A percentile compares a stretch with the other conserved stretches of the same genome.
Conservation (phyloP, 2,329 filamentous ascomycete genomes). For the Trichoderma aggressivum region DNA sequence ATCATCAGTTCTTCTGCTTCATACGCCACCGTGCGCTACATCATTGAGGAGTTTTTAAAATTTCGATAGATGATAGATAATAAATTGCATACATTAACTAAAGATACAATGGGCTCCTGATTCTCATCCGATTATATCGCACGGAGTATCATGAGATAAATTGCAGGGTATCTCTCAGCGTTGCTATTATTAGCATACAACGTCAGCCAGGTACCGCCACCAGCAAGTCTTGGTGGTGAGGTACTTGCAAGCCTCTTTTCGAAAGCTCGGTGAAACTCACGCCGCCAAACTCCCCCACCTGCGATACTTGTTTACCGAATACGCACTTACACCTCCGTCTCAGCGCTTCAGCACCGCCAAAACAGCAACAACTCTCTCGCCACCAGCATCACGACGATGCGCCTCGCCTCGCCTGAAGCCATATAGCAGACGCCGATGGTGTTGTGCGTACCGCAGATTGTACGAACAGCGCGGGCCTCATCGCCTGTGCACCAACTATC, state of each 20-base stretch:
- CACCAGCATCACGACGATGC: constrained; percentile 10
- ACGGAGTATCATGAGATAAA: neutral
- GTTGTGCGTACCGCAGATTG: neutral
- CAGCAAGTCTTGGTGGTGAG: neutral
- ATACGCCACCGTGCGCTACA: neutral
- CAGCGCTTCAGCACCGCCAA: neutral
- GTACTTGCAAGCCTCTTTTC: neutral
- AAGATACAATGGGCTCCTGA: neutral
- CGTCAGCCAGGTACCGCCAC: neutral
- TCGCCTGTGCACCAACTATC: constrained; percentile 14
- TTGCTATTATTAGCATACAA: neutral
- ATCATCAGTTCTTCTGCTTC: neutral
- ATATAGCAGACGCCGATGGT: constrained; percentile 13
- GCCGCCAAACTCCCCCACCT: constrained; percentile 5
- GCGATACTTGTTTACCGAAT: neutral
- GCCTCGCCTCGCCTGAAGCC: neutral
- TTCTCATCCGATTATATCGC: neutral
- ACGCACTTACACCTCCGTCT: neutral
- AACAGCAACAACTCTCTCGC: neutral
- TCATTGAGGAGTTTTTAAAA: constrained; percentile 1
- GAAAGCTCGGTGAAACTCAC: constrained; percentile 2
- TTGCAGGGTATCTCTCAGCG: neutral
- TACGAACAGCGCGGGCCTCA: constrained; percentile 16
- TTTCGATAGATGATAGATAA: neutral
- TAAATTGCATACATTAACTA: neutral